Evolutionary conservation across 495 filamentous ascomycete species (phyloP).

Genomic region (Penicillium angulare): DNA sequence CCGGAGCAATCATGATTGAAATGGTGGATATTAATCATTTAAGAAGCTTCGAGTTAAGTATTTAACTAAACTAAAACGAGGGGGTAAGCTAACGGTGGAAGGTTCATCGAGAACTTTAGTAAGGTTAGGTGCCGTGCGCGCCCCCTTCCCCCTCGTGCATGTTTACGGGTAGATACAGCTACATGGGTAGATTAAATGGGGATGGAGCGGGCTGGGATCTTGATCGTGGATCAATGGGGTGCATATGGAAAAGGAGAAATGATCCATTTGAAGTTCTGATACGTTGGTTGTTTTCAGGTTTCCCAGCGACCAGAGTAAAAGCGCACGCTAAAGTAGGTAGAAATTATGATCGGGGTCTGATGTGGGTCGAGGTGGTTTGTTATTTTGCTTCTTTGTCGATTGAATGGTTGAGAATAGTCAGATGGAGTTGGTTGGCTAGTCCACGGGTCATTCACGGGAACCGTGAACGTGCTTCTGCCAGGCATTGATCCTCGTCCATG

Average conservation of each 20-base stretch:
- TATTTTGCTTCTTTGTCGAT: background rate
- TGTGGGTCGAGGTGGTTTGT: conserved; percentile 8
- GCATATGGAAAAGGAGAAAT: conserved; percentile 5
- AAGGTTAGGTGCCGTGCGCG: too few species aligned
- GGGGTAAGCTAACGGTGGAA: too few species aligned
- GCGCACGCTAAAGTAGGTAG: background rate
- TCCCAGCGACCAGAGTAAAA: conserved; percentile 6
- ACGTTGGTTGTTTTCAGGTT: conserved; percentile 1
- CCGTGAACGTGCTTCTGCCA: background rate
- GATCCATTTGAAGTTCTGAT: conserved; percentile 1
- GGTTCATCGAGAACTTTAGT: too few species aligned
- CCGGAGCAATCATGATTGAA: background rate
- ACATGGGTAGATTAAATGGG: too few species aligned
- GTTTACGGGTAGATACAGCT: too few species aligned
- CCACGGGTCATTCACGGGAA: too few species aligned
- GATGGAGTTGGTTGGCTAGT: background rate
- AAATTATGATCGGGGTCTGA: conserved; percentile 13
- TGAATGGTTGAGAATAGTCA: background rate
- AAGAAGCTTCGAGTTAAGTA: too few species aligned
- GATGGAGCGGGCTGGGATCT: conserved; percentile 6
- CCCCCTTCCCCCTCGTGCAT: too few species aligned
- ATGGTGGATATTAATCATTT: too few species aligned
- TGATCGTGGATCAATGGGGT: background rate
- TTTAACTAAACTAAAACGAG: too few species aligned
- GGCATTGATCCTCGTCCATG: background rate